phyloP scores from a whole-genome alignment of 306 rosid species.

The Prunus padus region DNA sequence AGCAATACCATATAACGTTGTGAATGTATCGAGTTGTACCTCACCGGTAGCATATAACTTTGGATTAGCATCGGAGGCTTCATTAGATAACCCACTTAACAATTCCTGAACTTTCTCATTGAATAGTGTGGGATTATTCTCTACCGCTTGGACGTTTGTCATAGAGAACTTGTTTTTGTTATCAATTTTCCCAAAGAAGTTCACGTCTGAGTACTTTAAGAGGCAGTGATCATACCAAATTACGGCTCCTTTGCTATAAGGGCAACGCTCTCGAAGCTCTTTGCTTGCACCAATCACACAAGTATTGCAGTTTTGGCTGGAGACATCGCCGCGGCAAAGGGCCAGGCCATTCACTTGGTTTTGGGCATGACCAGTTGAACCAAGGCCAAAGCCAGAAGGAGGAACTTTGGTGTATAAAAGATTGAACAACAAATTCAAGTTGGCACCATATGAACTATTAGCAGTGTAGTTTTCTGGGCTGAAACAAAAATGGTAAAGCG shows the following conservation, averaged over 20 bases:
- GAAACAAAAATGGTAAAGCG: slow-evolving; percentile 53
- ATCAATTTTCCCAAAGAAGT: slow-evolving; percentile 36
- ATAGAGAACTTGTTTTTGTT: slow-evolving; percentile 25
- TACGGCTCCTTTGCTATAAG: slow-evolving; percentile 30
- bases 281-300: slow-evolving; percentile 25
- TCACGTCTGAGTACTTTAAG: slow-evolving; percentile 29
- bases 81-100: slow-evolving; percentile 17
- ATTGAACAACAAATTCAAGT: slow-evolving; percentile 22
- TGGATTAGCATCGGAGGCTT: slow-evolving; percentile 1
- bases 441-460: slow-evolving; percentile 21
- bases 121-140: slow-evolving; percentile 12
- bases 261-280: slow-evolving; percentile 28
- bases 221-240: slow-evolving; percentile 38
- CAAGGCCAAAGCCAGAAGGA: slow-evolving; percentile 29
- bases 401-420: slow-evolving; percentile 26
- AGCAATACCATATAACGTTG: slow-evolving; percentile 28
- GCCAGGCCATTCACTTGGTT: slow-evolving; percentile 33
- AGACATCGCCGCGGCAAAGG: slow-evolving; percentile 44
- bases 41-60: slow-evolving; percentile 28
- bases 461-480: slow-evolving; percentile 45
- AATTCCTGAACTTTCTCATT: slow-evolving; percentile 10
- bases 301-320: slow-evolving; percentile 20
- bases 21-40: slow-evolving; percentile 7
- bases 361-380: slow-evolving; percentile 18
- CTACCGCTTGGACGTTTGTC: slow-evolving; percentile 25